These are phyloP conservation scores for Oenanthe sinensis DNA, from an alignment of 129 eudicot genomes.

Conservation along the genomic window DNA sequence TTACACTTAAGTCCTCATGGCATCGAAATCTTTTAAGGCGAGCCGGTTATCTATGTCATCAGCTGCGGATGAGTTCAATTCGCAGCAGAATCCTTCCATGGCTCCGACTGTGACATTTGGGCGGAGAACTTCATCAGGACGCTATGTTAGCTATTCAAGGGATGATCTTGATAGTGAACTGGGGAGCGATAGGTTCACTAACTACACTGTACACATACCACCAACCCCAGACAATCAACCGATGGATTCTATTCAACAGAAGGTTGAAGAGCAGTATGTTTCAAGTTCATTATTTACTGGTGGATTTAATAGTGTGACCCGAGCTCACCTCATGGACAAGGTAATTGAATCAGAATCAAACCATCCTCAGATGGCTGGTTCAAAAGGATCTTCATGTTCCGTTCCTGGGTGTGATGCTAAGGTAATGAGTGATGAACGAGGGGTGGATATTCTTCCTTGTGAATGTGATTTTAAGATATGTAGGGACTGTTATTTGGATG, in stretches of 20 bases:
- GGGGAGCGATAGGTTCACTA: constrained; percentile 48
- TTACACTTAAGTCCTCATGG: constrained; percentile 26
- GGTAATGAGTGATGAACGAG: constrained; percentile 81
- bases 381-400: constrained; percentile 76
- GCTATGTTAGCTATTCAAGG: constrained; percentile 61
- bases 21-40: constrained; percentile 51
- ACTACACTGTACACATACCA: constrained; percentile 86
- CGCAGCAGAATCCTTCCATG: constrained; percentile 58
- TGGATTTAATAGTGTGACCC: constrained; percentile 72
- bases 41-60: constrained; percentile 57
- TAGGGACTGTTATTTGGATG: constrained; percentile 84
- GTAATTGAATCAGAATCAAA: constrained; percentile 71
- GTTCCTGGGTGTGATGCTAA: constrained; percentile 87
- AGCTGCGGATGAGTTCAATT: constrained; percentile 43
- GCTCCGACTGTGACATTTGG: constrained; percentile 75
- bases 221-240: constrained; percentile 89
- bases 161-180: constrained; percentile 95
- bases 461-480: constrained; percentile 95
- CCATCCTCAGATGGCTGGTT: constrained; percentile 87
- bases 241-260: constrained; percentile 61
- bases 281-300: constrained; percentile 86
- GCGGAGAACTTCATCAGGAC: constrained; percentile 65
- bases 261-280: constrained; percentile 85
- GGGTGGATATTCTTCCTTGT: constrained; percentile 81
- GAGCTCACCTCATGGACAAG: constrained; percentile 89